phyloP scores from a whole-genome alignment of 129 eudicot genomes.

The Rutidosis leptorrhynchoides region DNA sequence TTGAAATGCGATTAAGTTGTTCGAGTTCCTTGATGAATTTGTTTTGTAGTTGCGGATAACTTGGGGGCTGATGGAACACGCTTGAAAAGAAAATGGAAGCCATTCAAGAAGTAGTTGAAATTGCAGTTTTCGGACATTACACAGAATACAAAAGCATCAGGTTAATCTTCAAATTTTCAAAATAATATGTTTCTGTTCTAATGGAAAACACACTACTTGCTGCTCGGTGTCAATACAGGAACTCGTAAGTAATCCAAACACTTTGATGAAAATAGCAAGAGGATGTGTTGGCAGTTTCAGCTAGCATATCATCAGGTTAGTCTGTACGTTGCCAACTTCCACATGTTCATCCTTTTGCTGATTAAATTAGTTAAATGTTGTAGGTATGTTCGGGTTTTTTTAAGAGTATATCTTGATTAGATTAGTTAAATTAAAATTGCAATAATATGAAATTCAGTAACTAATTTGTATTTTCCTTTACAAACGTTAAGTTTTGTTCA shows the following conservation, averaged over 20 bases:
- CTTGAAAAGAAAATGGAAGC: slow-evolving; percentile 62
- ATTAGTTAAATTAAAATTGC: too few species aligned
- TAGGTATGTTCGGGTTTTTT: slow-evolving; percentile 2
- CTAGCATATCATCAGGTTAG: neutral
- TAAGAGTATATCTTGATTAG: slow-evolving; percentile 12
- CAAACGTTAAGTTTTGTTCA: too few species aligned
- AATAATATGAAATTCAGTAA: too few species aligned
- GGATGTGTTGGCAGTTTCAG: too few species aligned
- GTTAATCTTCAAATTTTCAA: slow-evolving; percentile 32
- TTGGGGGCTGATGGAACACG: slow-evolving; percentile 54
- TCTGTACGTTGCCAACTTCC: neutral
- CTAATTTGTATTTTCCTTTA: too few species aligned
- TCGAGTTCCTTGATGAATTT: slow-evolving; percentile 16
- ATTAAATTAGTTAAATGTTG: slow-evolving; percentile 20
- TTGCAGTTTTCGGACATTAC: slow-evolving; percentile 47
- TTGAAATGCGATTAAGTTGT: too few species aligned
- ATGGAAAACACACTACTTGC: slow-evolving; percentile 17
- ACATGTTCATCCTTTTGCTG: neutral
- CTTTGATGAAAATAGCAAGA: slow-evolving; percentile 1
- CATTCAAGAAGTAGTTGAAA: slow-evolving; percentile 62
- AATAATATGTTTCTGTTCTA: slow-evolving; percentile 12
- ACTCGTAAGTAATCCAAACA: neutral
- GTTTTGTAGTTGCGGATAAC: slow-evolving; percentile 40
- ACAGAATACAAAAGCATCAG: slow-evolving; percentile 41
- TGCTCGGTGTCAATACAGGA: neutral